Percentiles rank a stretch among this genome's conserved stretches.
phyloP scores from a whole-genome alignment of 2,329 filamentous ascomycete species.

The Lomentospora prolificans region DNA sequence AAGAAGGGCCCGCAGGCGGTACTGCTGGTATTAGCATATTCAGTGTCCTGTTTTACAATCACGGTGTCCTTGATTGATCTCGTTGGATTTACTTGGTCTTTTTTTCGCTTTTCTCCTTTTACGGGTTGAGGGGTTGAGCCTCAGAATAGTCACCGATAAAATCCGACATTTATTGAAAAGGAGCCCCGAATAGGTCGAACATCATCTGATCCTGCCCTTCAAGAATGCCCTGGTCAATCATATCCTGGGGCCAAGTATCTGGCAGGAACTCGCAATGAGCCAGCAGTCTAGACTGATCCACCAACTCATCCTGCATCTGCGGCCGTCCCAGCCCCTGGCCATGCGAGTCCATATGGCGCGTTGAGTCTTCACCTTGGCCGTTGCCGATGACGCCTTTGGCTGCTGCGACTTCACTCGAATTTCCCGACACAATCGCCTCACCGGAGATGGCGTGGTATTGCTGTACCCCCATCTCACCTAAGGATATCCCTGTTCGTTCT shows the following conservation, averaged over 20 bases:
- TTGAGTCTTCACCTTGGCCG: background rate
- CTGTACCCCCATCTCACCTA: background rate
- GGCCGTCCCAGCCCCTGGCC: background rate
- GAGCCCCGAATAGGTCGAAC: background rate
- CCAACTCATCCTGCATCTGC: background rate
- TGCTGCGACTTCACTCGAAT: background rate
- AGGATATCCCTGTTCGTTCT: background rate
- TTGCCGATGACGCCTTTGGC: background rate
- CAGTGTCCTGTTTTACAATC: too few relatives aligned
- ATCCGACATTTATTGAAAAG: background rate
- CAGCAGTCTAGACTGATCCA: background rate
- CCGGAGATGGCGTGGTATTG: background rate
- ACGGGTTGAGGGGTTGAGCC: too few relatives aligned
- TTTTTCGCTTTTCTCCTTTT: too few relatives aligned
- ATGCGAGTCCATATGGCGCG: background rate
- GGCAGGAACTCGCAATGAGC: background rate
- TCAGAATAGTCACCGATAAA: too few relatives aligned
- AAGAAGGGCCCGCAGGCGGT: too few relatives aligned
- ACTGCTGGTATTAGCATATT: too few relatives aligned
- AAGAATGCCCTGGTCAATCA: background rate
- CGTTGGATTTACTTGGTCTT: too few relatives aligned
- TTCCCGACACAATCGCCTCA: background rate
- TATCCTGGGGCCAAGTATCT: background rate
- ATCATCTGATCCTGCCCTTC: slow-evolving; percentile 1
- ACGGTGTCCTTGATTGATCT: too few relatives aligned